Evolutionary conservation across 2,329 filamentous ascomycete genomes (phyloP), one percentile per base, ranked within the genome.

Genomic region (Venturia effusa): DNA sequence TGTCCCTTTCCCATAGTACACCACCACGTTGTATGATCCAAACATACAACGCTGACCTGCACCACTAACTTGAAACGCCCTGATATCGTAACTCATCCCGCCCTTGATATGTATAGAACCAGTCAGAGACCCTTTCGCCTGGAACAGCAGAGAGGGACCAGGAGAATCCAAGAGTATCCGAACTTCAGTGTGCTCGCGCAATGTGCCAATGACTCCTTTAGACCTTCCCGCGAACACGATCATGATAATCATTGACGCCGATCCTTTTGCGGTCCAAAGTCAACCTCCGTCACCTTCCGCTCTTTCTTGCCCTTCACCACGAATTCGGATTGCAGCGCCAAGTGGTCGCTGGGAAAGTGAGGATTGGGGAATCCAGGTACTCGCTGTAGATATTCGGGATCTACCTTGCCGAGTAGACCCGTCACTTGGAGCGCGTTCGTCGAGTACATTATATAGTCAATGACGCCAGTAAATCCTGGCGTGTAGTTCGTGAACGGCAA

Each of bases 381-480:
- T 62, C 88, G 84, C 74, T 90, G 88, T 65, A 96, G 84, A 73
- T 96, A 94, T 34, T 90, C 84, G 67, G 87, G 84, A 73, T 97
- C 92, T 2, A 95, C 90, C 54, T 93, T 89, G 37, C 92, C 92
- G 4, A 97, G 85, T 62, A 97, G 77, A 62, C 88, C 88, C 22
- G 90, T 87, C 30, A 95, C 89, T 72, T 94, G 89, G 55, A 97
- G 80, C 27, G 88, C 86, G 75, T 94, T 96, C 65, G 91, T 93
- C 64, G 92, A 92, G 77, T 96, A 99, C 92, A 92, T 97, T 71
- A 99, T 91, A 76, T 97, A 97, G 74, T 99, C 94, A 68, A 99
- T 89, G 64, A 95, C 90, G 67, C 92, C 92, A 61, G 85, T 84
- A 77, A 97, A 99, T n/a, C 86, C 86, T 0, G 94, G 92, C 17